phyloP scores from a whole-genome alignment of 2,329 filamentous ascomycete species.

The Polychaeton citri region DNA sequence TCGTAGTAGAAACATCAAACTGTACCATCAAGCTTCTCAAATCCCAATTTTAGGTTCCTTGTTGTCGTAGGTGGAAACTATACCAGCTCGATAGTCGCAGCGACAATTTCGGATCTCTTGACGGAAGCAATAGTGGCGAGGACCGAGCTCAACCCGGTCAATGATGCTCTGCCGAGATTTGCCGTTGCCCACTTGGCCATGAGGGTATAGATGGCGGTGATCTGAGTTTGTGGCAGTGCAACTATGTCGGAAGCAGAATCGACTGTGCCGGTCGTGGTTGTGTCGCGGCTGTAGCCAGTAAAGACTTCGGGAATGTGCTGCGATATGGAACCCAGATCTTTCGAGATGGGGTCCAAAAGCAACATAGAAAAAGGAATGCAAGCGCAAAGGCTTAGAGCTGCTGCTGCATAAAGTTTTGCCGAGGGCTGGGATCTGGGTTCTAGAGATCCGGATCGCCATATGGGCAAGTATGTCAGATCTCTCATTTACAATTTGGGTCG shows the following conservation, averaged over 20 bases:
- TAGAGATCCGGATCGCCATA: too few species aligned
- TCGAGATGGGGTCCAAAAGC: neutral
- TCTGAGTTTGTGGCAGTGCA: too few species aligned
- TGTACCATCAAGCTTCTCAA: too few species aligned
- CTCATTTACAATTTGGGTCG: neutral
- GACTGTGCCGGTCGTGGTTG: too few species aligned
- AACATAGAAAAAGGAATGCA: neutral
- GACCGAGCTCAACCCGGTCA: neutral
- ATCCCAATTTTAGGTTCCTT: too few species aligned
- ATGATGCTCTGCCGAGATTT: neutral
- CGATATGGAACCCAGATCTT: neutral
- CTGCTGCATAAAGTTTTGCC: neutral
- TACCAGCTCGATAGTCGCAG: too few species aligned
- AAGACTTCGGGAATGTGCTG: too few species aligned
- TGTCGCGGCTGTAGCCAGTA: too few species aligned
- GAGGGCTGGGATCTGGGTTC: too few species aligned
- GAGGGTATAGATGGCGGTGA: neutral
- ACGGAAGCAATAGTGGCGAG: neutral
- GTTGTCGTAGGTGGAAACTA: too few species aligned
- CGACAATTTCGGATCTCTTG: neutral
- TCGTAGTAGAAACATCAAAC: too few species aligned
- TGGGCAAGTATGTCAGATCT: neutral
- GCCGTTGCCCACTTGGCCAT: neutral
- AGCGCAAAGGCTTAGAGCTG: neutral
- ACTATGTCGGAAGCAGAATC: too few species aligned